These are phyloP conservation scores for Aureobasidium sp. DNA, from an alignment of 2,329 filamentous ascomycete species.

Conservation along the genomic window DNA sequence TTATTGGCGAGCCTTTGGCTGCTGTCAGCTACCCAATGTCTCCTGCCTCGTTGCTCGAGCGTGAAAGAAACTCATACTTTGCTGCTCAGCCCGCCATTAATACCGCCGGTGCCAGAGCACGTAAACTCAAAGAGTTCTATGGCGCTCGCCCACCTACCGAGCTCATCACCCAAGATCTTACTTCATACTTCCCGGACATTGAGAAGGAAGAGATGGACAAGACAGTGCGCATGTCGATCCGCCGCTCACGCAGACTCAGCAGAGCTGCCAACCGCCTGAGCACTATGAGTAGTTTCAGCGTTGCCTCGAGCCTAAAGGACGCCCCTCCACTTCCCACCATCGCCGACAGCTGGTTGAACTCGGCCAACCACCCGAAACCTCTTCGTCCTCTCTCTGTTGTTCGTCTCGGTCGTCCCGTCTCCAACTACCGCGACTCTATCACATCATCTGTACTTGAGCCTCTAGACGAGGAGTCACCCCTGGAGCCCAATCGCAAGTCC, in stretches of 20 bases:
- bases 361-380: constrained; percentile 39
- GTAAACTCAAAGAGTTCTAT: constrained; percentile 72
- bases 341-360: constrained; percentile 81
- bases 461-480: constrained; percentile 79
- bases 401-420: constrained; percentile 48
- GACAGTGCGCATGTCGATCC: constrained; percentile 85
- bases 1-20: constrained; percentile 81
- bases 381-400: constrained; percentile 56
- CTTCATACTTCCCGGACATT: constrained; percentile 95
- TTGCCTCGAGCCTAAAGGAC: constrained; percentile 85
- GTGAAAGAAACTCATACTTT: constrained; percentile 52
- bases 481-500: constrained; percentile 85
- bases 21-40: constrained; percentile 82
- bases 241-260: constrained; percentile 83
- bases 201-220: constrained; percentile 90
- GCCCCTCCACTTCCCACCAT: constrained; percentile 94
- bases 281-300: constrained; percentile 87
- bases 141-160: constrained; percentile 91
- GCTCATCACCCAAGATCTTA: constrained; percentile 91
- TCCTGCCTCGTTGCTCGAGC: constrained; percentile 60
- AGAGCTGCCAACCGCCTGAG: constrained; percentile 88
- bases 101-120: constrained; percentile 31
- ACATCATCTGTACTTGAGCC: constrained; percentile 84
- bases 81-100: constrained; percentile 23
- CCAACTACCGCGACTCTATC: constrained; percentile 75